Conservation (phyloP, 169 alveolate genomes). For the Fabrea salina region DNA sequence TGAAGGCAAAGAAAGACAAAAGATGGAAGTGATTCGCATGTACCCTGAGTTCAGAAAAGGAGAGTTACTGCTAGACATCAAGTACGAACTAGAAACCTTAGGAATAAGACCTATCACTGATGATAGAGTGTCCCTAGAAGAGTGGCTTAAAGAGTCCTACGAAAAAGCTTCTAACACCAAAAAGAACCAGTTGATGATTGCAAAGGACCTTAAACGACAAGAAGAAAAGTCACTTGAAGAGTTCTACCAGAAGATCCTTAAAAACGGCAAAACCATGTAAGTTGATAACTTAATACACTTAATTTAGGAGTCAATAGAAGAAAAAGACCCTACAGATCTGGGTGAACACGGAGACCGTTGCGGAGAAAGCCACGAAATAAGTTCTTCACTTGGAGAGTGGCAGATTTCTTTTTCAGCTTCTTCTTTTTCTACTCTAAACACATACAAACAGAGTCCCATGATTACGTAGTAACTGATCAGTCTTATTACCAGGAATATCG, state of each 20-base stretch:
- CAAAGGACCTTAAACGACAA: not conserved
- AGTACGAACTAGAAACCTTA: constrained; percentile 55
- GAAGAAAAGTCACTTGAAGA: constrained; percentile 1
- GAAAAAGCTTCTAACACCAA: constrained; percentile 57
- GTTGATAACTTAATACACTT: too few relatives aligned
- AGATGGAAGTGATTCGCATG: constrained; percentile 67
- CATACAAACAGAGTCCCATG: not conserved
- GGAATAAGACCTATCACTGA: constrained; percentile 62
- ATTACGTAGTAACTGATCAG: not conserved
- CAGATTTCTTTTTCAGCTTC: too few relatives aligned
- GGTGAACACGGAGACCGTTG: too few relatives aligned
- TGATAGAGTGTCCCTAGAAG: constrained; percentile 68
- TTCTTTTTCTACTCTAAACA: too few relatives aligned
- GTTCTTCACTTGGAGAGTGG: too few relatives aligned
- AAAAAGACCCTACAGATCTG: too few relatives aligned
- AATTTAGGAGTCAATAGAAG: too few relatives aligned
- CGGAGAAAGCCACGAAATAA: too few relatives aligned
- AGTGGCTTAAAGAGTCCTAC: constrained; percentile 62
- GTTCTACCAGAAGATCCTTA: constrained; percentile 18
- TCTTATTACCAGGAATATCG: not conserved
- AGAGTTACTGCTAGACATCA: constrained; percentile 72
- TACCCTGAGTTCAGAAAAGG: constrained; percentile 73
- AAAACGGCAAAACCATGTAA: too few relatives aligned
- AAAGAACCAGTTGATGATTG: constrained; percentile 39
- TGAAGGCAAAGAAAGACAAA: constrained; percentile 61